These are phyloP conservation scores for Chaetomiaceae sp. DNA, from an alignment of 2,329 filamentous ascomycete genomes.

Conservation along the genomic window DNA sequence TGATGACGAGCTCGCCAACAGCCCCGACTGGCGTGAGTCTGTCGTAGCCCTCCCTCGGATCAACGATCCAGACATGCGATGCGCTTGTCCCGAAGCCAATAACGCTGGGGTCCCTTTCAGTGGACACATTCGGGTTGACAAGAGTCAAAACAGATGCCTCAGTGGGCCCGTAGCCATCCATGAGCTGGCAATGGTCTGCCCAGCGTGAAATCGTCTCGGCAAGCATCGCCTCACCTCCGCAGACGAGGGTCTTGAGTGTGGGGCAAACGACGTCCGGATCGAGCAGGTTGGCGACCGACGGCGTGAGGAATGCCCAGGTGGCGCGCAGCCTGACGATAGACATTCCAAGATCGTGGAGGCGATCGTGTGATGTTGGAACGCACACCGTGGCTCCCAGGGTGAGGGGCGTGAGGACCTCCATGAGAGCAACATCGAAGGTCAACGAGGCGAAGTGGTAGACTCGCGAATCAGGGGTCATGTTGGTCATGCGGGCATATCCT, in stretches of 20 bases:
- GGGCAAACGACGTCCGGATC: conserved; percentile 26
- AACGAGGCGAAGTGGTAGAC: conserved; percentile 21
- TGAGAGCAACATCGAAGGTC: conserved; percentile 28
- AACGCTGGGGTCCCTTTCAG: conserved; percentile 30
- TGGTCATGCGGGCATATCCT: conserved; percentile 9
- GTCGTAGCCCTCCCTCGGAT: conserved; percentile 24
- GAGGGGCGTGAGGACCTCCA: conserved; percentile 24
- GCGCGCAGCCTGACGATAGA: conserved; percentile 25
- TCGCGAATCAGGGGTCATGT: conserved; percentile 18
- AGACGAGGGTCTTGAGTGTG: conserved; percentile 26
- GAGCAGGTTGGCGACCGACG: conserved; percentile 29
- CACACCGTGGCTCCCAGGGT: conserved; percentile 32
- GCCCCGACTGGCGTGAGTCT: conserved; percentile 21
- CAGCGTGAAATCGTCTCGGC: conserved; percentile 26
- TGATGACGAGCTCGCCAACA: conserved; percentile 23
- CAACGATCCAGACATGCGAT: conserved; percentile 31
- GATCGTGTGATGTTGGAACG: conserved; percentile 37
- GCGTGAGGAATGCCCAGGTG: conserved; percentile 29
- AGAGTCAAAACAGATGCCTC: conserved; percentile 21
- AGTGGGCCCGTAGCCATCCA: conserved; percentile 26
- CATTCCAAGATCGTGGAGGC: conserved; percentile 35
- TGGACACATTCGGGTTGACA: conserved; percentile 19
- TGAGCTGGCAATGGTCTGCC: conserved; percentile 23
- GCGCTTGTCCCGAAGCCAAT: conserved; percentile 23
- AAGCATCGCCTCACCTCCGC: conserved; percentile 29